These are phyloP conservation scores for Pyrenochaeta sp. DNA, from an alignment of 2,329 filamentous ascomycete species.

Conservation along the genomic window DNA sequence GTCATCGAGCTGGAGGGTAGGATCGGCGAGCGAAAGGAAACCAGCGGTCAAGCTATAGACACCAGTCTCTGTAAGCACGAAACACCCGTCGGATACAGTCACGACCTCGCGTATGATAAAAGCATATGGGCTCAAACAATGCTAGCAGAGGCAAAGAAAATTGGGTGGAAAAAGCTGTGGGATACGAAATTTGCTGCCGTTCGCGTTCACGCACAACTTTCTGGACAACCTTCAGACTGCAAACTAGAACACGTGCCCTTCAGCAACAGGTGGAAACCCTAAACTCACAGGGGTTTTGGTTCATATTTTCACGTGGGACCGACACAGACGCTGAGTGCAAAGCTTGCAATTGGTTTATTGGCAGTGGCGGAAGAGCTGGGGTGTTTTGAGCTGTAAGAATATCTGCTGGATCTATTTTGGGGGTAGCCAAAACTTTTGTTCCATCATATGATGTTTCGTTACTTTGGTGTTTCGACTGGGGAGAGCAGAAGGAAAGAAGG, in stretches of 20 bases:
- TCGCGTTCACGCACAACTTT: slow-evolving; percentile 13
- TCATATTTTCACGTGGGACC: slow-evolving; percentile 4
- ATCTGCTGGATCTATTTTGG: neutral
- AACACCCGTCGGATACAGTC: slow-evolving; percentile 9
- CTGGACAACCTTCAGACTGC: slow-evolving; percentile 11
- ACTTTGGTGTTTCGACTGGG: neutral
- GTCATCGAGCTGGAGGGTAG: slow-evolving; percentile 7
- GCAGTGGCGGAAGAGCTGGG: slow-evolving; percentile 9
- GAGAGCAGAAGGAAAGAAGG: slow-evolving; percentile 1
- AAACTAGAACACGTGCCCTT: slow-evolving; percentile 9
- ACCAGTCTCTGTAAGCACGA: slow-evolving; percentile 13
- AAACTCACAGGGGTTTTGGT: slow-evolving; percentile 3
- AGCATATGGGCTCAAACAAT: slow-evolving; percentile 11
- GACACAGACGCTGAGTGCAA: slow-evolving; percentile 13
- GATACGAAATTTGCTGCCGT: slow-evolving; percentile 12
- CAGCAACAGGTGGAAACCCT: slow-evolving; percentile 7
- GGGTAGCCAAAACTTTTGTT: slow-evolving; percentile 1
- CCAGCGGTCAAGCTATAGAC: slow-evolving; percentile 8
- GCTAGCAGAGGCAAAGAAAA: slow-evolving; percentile 11
- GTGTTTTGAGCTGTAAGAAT: slow-evolving; percentile 5
- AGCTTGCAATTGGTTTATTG: slow-evolving; percentile 9
- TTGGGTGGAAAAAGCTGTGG: slow-evolving; percentile 10
- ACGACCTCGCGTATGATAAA: slow-evolving; percentile 6
- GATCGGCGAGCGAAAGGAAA: slow-evolving; percentile 10
- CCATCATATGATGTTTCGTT: slow-evolving; percentile 1